Evolutionary conservation across 208 protist genomes (phyloP), one percentile per base, ranked within the genome.

Genomic region (Crithidia fasciculata): DNA sequence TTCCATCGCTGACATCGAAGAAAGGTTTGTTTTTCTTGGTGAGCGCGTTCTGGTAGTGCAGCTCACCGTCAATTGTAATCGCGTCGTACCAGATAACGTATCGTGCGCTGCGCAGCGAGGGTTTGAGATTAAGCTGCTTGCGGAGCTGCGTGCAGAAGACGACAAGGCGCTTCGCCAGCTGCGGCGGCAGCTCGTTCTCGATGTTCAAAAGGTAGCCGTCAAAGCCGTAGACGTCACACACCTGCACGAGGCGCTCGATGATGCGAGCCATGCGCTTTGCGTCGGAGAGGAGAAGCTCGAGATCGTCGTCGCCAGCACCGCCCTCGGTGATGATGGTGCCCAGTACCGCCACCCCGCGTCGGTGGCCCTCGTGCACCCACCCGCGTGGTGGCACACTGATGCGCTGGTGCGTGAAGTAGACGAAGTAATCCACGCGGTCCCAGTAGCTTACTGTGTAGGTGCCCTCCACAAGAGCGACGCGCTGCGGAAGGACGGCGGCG

Each of bases 141-240:
- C 81, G 78, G 28, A 95, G 88, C 75, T 83, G 83, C 13, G 69
- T 58, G 41, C 78, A 76, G 78, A 95, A 95, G 19, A 83, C 57
- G 8, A 85, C 56, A 8, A 95, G 72, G 3, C 83, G 79, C 58
- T 89, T 81, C 44, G 84, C 81, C 45, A 87, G 39, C 8, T 8
- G 73, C 55, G 61, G 12, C 41, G 78, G 75, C 36, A 93, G 43
- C 47, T 16, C 10, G 57, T 76, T 87, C 78, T 98, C 96, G 52
- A 97, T 83, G 80, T 98, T 98, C 15, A 98, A 47, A 10, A 98
- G 78, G 72, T 95, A 98, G 9, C 96, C 96, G 74, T 98, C 94
- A 68, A 98, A 98, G 43, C 82, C 74, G 73, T 95, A 93, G 36
- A 80, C 50, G 15, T 89, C 68, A 56, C 78, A 85, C 8, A 98